Base-by-base conservation (phyloP, 805 yeast genomes). In the Schizosaccharomyces osmophilus region DNA sequence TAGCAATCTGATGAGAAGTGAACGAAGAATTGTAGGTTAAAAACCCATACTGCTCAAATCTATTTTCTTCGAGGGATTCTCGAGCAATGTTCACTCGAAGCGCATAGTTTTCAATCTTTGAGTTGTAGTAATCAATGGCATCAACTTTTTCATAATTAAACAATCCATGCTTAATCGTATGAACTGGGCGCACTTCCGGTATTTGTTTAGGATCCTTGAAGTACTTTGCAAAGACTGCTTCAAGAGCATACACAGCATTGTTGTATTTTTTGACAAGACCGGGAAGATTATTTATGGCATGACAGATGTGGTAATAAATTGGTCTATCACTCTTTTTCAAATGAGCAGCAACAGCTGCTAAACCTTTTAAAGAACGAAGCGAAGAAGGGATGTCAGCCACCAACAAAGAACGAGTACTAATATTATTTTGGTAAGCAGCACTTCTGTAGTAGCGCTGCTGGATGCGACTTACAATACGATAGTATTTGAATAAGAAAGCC, bases 341-440 rank as follows among this genome's bases (percentile, higher is more conserved):
- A 8, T 13, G 45, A 5, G 32, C 11, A 2, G 65, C 61, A 17
- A 67, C 29, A 6, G 59, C 59, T 24, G 43, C 36, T 4, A 73
- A 54, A 6, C 72, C 73, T 1, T 61, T 59, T 9, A 65, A 63
- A 3, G 71, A 65, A 3, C 71, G 64, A 45, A 60, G 61, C 4
- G 61, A 54, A 32, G 62, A 62, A 4, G 73, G 68, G 5, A 73
- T 57, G 45, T 72, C 73, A 8, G 68, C 65, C 15, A 70, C 62
- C 62, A 73, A 64, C 19, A 71, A 59, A 0, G 75, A 69, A 6
- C 74, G 68, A 60, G 67, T 65, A 59, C 64, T 63, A n/a, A 69
- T 59, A 6, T 65, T 60, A 5, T 62, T 42, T 41, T 66, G 68
- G 59, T 70, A 72, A 29, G 64, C 63, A 1, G 63, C 48, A 9